phyloP scores from a whole-genome alignment of 2,329 filamentous ascomycete genomes.

The Neoscytalidium dimidiatum region DNA sequence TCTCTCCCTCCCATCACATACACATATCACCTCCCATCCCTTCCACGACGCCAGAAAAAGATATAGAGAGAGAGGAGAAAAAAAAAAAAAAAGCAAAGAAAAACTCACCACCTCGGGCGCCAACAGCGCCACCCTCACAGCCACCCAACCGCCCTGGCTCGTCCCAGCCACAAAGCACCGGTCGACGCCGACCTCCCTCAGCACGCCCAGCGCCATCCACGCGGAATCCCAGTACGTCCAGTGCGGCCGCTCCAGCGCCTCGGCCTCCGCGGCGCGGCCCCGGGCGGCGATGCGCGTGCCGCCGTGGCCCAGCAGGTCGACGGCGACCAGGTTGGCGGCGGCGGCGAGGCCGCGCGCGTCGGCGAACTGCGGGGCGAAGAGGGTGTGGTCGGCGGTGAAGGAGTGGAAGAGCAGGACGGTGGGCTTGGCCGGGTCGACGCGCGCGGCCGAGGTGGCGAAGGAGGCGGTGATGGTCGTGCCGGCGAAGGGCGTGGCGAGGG shows the following conservation, averaged over 20 bases:
- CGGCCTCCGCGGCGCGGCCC: no score
- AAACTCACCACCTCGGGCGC: conserved; percentile 47
- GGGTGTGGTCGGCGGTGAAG: conserved; percentile 52
- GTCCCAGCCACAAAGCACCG: conserved; percentile 53
- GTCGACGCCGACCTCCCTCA: conserved; percentile 43
- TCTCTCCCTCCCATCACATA: not conserved
- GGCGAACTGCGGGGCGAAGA: conserved; percentile 46
- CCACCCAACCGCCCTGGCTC: conserved; percentile 57
- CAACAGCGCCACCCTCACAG: conserved; percentile 54
- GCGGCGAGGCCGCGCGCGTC: conserved; percentile 37
- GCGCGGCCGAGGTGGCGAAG: not conserved
- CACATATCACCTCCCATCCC: not conserved
- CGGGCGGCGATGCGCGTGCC: conserved; percentile 47
- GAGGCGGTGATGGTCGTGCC: not conserved
- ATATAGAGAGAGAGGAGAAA: not conserved
- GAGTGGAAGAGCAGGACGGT: conserved; percentile 55
- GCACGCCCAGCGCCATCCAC: conserved; percentile 46
- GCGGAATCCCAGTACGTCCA: conserved; percentile 60
- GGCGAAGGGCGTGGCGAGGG: not conserved
- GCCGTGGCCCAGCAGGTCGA: conserved; percentile 57
- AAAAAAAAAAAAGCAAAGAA: not conserved
- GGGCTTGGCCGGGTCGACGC: not conserved
- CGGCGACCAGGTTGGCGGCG: conserved; percentile 53
- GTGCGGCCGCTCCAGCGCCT: conserved; percentile 34
- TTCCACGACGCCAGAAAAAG: no score